Evolutionary conservation across 176 grass and related monocot species (phyloP), one percentile per base, ranked within the genome.

Genomic region (Musa itinerans): DNA sequence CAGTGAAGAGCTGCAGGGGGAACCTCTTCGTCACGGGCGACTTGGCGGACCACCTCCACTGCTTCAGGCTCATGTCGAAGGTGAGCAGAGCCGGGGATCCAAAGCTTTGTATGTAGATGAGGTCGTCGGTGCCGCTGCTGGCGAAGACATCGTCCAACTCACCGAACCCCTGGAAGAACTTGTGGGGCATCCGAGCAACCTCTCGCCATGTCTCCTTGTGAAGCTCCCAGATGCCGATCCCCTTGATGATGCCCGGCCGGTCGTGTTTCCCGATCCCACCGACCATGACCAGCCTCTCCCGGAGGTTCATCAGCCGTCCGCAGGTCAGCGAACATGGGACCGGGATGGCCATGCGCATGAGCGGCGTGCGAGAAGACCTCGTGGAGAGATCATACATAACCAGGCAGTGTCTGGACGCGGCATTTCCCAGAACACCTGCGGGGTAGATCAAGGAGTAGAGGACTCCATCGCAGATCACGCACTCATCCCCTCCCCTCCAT

Each of bases 201-300:
- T 89, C 87, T 72, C 78, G 82, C 93, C 93, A 96, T 29, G 85
- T 84, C 52, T 79, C 83, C 50, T 87, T 82, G 27, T 88, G 3
- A 50, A 96, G 89, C 48, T 96, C 87, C 93, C 93, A 96, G 74
- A 96, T 89, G 52, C 87, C 90, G 74, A 96, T 96, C 52, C 93
- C 93, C 77, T 92, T 96, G 59, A 96, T 92, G 72, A 96, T 96
- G 74, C 92, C 93, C 24, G 93, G 93, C 22, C 93, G 87, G 63
- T 96, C 92, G 67, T 86, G 82, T 19, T 96, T 96, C 48, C 90
- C 93, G 70, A 96, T 90, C 68, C 93, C 93, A 10, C 93, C 93
- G 55, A 96, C 90, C 87, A 96, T 79, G 53, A 96, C 79, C 54
- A 96, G 81, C 79, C 79, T 90, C 63, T 90, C 93, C 54, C 83